These are phyloP conservation scores for Rubroboletus pulcherrimus DNA, from an alignment of 768 basidiomycete genomes.

Conservation along the genomic window DNA sequence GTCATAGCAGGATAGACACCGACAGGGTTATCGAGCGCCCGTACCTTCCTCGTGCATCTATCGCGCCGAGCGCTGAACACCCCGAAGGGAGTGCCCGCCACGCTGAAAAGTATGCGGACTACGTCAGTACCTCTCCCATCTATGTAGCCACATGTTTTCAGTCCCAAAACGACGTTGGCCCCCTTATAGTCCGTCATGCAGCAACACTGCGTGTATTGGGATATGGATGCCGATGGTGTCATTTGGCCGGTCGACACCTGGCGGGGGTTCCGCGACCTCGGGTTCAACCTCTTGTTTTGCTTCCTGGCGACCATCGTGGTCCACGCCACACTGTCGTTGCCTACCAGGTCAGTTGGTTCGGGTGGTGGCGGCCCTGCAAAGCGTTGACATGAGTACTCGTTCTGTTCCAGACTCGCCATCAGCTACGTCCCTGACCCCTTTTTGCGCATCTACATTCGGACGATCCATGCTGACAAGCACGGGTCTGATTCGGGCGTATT, in stretches of 20 bases:
- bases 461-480: constrained; percentile 39
- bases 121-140: constrained; percentile 17
- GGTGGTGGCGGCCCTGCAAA: not conserved
- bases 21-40: constrained; percentile 26
- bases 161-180: not conserved
- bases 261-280: constrained; percentile 38
- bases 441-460: constrained; percentile 35
- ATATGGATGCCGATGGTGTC: constrained; percentile 38
- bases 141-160: not conserved
- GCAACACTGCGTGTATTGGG: constrained; percentile 41
- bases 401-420: constrained; percentile 13
- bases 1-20: constrained; percentile 23
- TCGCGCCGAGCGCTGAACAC: constrained; percentile 24
- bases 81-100: constrained; percentile 21
- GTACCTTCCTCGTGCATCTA: constrained; percentile 27
- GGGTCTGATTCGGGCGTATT: constrained; percentile 43
- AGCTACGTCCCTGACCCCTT: constrained; percentile 39
- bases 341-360: constrained; percentile 22
- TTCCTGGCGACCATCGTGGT: constrained; percentile 34
- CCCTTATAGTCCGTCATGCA: constrained; percentile 36
- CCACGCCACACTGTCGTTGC: constrained; percentile 35
- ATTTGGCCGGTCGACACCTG: constrained; percentile 45
- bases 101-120: constrained; percentile 14
- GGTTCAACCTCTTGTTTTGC: constrained; percentile 38
- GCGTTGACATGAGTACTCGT: not conserved